These are phyloP conservation scores for Pythium sp. DNA, from an alignment of 352 stramenopile species.

Conservation along the genomic window DNA sequence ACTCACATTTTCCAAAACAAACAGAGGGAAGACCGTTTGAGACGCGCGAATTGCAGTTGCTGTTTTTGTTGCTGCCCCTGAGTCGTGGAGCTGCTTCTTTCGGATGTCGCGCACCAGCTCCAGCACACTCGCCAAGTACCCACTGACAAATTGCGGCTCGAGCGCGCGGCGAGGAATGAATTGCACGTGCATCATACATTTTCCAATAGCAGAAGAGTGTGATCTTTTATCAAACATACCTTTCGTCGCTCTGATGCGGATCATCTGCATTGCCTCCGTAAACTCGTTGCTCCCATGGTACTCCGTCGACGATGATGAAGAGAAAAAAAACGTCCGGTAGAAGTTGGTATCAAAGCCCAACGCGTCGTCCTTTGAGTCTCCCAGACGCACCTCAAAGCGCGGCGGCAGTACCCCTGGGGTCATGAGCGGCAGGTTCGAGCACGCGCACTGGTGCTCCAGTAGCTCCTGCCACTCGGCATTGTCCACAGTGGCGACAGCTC, in stretches of 20 bases:
- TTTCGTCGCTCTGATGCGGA: not conserved
- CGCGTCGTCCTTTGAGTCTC: constrained; percentile 3
- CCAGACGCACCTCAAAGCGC: constrained; percentile 11
- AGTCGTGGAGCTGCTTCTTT: too few species aligned
- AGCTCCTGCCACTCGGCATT: constrained; percentile 11
- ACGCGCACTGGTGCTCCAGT: constrained; percentile 10
- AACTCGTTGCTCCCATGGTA: not conserved
- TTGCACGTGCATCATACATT: constrained; percentile 5
- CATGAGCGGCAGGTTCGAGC: constrained; percentile 13
- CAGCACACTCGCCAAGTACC: constrained; percentile 3
- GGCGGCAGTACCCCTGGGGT: not conserved
- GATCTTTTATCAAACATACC: too few species aligned
- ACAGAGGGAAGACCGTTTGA: not conserved
- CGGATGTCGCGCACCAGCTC: not conserved
- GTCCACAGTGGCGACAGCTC: constrained; percentile 8
- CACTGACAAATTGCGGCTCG: not conserved
- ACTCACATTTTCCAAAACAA: not conserved
- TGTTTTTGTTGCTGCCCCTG: not conserved
- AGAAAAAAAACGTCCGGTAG: constrained; percentile 9
- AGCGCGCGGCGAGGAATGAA: constrained; percentile 8
- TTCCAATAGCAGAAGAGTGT: not conserved
- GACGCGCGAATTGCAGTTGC: not conserved
- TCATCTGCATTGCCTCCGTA: not conserved
- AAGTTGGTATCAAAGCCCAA: constrained; percentile 12
- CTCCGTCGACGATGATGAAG: not conserved